These are phyloP conservation scores for Mortierella sp. DNA, from an alignment of 371 early-diverging fungal genomes.

Conservation along the genomic window DNA sequence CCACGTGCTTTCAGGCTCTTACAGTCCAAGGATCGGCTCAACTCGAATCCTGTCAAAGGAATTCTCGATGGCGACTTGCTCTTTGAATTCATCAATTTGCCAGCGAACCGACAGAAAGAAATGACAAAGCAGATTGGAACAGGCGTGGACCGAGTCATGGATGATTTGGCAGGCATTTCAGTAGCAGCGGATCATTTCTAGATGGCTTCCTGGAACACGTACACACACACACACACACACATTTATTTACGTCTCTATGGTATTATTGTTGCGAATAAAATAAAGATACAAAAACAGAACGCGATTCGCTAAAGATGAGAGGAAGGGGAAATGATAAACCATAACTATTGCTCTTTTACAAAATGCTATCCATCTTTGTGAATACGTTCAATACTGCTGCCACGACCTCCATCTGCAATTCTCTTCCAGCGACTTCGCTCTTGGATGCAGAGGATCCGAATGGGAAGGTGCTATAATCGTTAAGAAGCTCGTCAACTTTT, in stretches of 20 bases:
- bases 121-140: conserved; percentile 93
- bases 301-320: background rate
- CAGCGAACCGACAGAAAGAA: conserved; percentile 81
- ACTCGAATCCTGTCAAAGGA: conserved; percentile 73
- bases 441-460: conserved; percentile 75
- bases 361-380: conserved; percentile 90
- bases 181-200: conserved; percentile 83
- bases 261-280: background rate
- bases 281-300: background rate
- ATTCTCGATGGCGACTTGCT: conserved; percentile 92
- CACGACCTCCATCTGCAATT: conserved; percentile 76
- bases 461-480: conserved; percentile 87
- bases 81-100: conserved; percentile 77
- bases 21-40: conserved; percentile 73
- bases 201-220: background rate
- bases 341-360: conserved; percentile 52
- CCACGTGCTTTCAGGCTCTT: conserved; percentile 87
- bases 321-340: background rate
- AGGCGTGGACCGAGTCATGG: conserved; percentile 82
- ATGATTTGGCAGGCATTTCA: conserved; percentile 83
- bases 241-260: conserved; percentile 1
- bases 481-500: conserved; percentile 91
- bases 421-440: conserved; percentile 62
- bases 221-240: background rate
- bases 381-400: conserved; percentile 85